phyloP scores from a whole-genome alignment of 768 basidiomycete genomes.

The Lactarius deliciosus region DNA sequence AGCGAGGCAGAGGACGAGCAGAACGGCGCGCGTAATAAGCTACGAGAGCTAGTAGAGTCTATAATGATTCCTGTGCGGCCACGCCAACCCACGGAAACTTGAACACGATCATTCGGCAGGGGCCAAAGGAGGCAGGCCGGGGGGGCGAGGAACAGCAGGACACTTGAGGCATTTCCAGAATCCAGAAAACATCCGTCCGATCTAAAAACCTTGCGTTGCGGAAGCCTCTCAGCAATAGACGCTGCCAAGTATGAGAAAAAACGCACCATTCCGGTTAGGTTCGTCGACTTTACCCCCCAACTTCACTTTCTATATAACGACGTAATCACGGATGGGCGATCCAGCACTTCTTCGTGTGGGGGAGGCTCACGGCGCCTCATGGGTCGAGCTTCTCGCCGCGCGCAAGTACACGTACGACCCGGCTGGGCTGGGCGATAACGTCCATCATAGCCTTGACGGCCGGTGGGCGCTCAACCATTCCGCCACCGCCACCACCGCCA shows the following conservation, averaged over 20 bases:
- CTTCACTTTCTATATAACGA: not conserved
- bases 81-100: not conserved
- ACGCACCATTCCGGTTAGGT: not conserved
- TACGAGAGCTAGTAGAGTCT: not conserved
- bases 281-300: not conserved
- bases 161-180: conserved; percentile 5
- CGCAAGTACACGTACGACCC: conserved; percentile 75
- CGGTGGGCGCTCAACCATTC: conserved; percentile 73
- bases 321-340: not conserved
- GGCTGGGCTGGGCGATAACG: conserved; percentile 67
- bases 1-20: not conserved
- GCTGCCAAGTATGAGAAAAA: not conserved
- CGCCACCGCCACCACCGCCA: conserved; percentile 33
- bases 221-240: too few relatives aligned
- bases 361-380: conserved; percentile 12
- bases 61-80: not conserved
- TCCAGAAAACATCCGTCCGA: conserved; percentile 6
- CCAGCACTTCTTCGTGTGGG: not conserved
- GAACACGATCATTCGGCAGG: not conserved
- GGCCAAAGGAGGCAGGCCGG: too few relatives aligned
- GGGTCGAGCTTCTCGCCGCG: conserved; percentile 83
- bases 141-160: not conserved
- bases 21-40: conserved; percentile 3
- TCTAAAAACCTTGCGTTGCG: not conserved
- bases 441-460: conserved; percentile 85